Percentiles rank a stretch among this genome's conserved stretches.
Conservation (phyloP, 73 alveolate genomes). For the Durusdinium trenchii region DNA sequence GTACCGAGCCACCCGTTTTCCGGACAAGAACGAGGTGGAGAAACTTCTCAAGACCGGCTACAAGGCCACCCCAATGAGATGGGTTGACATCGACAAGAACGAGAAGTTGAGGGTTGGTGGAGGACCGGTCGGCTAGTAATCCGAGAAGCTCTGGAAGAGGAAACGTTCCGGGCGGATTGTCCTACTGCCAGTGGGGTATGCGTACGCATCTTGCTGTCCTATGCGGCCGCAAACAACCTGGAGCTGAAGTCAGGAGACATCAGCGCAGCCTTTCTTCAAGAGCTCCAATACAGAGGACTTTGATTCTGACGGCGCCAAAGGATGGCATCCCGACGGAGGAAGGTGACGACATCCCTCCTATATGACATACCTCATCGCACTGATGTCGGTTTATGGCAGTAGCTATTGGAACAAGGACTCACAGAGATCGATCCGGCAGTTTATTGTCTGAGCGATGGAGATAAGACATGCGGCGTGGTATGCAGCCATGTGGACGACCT, state of each 20-base stretch:
- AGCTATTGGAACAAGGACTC: not conserved
- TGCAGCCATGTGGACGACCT: constrained; percentile 28
- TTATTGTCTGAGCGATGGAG: not conserved
- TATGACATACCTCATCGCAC: not conserved
- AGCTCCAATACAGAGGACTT: not conserved
- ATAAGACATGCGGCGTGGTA: not conserved
- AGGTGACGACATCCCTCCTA: not conserved
- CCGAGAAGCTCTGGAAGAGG: not conserved
- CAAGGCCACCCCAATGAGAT: not conserved
- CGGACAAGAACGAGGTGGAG: not conserved
- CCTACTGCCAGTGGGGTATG: not conserved
- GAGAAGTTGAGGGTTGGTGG: not conserved
- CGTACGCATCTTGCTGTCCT: not conserved
- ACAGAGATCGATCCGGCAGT: not conserved
- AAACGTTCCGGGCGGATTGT: not conserved
- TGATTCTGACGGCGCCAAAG: not conserved
- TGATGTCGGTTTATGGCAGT: not conserved
- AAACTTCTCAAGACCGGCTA: not conserved
- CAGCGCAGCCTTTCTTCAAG: not conserved
- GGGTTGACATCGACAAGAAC: constrained; percentile 41
- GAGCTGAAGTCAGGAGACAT: not conserved
- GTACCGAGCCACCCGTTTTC: not conserved
- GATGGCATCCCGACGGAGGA: constrained; percentile 4
- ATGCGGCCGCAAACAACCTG: not conserved
- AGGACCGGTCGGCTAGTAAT: constrained; percentile 1